A percentile compares a stretch with the other conserved stretches of the same genome.
Conservation (phyloP, 2,329 filamentous ascomycete genomes). For the Scleromitrula shiraiana region DNA sequence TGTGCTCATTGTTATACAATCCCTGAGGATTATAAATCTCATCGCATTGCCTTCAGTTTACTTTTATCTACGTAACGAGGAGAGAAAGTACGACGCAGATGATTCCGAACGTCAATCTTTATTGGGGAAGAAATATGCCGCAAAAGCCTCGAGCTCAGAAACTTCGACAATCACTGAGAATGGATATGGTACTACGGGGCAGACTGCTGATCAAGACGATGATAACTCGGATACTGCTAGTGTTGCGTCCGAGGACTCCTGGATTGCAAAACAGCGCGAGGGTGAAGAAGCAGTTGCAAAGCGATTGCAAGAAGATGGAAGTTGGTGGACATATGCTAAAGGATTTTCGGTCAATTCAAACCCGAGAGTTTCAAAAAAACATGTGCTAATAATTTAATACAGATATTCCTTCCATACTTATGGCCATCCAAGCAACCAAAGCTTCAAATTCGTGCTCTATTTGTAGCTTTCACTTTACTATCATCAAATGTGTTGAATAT, state of each 20-base stretch:
- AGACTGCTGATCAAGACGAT: slow-evolving; percentile 13
- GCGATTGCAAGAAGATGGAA: slow-evolving; percentile 64
- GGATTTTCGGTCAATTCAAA: slow-evolving; percentile 49
- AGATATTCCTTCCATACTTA: slow-evolving; percentile 71
- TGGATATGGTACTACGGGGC: slow-evolving; percentile 23
- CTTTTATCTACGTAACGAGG: slow-evolving; percentile 22
- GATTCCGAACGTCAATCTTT: slow-evolving; percentile 54
- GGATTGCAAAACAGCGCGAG: slow-evolving; percentile 44
- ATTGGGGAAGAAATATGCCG: slow-evolving; percentile 37
- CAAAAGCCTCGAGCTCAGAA: slow-evolving; percentile 24
- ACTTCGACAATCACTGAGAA: slow-evolving; percentile 17
- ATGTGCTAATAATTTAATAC: neutral
- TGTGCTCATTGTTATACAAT: slow-evolving; percentile 19
- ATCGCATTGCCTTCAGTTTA: slow-evolving; percentile 31
- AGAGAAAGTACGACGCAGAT: slow-evolving; percentile 28
- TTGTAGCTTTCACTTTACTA: slow-evolving; percentile 62
- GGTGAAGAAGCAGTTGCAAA: slow-evolving; percentile 55
- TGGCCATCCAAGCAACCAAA: slow-evolving; percentile 61
- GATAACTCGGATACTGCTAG: slow-evolving; percentile 14
- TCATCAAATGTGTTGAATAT: slow-evolving; percentile 65
- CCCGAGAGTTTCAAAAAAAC: neutral
- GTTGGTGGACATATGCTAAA: slow-evolving; percentile 69
- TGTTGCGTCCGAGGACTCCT: slow-evolving; percentile 43
- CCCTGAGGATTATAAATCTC: slow-evolving; percentile 27
- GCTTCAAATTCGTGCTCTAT: slow-evolving; percentile 59